Evolutionary conservation across 805 yeast genomes (phyloP).

Genomic region (Jamesozyma rosinii): DNA sequence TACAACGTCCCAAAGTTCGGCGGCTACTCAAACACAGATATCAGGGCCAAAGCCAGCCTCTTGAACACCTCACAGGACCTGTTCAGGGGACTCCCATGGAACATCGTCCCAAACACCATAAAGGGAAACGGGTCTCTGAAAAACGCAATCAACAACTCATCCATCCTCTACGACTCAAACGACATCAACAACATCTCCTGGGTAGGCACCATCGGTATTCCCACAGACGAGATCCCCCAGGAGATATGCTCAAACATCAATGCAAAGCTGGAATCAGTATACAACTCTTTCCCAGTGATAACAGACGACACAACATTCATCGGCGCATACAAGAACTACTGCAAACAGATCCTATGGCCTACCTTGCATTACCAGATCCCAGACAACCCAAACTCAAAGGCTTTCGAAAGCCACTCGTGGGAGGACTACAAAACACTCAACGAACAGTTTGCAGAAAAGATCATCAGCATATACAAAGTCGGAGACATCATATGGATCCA

Average conservation of each 20-base stretch:
- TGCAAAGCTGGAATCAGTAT: conserved; percentile 36
- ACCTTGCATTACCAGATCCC: conserved; percentile 90
- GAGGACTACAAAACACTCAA: conserved; percentile 67
- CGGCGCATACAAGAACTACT: conserved; percentile 83
- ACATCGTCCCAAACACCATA: conserved; percentile 45
- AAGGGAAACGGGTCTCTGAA: conserved; percentile 82
- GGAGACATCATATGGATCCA: conserved; percentile 87
- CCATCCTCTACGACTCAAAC: conserved; percentile 31
- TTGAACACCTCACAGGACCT: conserved; percentile 32
- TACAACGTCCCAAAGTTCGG: conserved; percentile 46
- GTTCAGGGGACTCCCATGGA: conserved; percentile 56
- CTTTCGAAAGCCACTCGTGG: conserved; percentile 93
- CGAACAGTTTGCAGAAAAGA: conserved; percentile 65
- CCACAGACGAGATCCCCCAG: conserved; percentile 72
- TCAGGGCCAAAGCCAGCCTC: conserved; percentile 34
- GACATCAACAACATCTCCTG: conserved; percentile 39
- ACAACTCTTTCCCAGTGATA: conserved; percentile 53
- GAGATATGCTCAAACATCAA: conserved; percentile 47
- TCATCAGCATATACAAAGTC: conserved; percentile 54
- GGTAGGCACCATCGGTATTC: conserved; percentile 88
- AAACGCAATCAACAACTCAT: conserved; percentile 70
- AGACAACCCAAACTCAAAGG: conserved; percentile 84
- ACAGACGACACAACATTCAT: conserved; percentile 71
- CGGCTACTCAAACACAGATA: conserved; percentile 57
- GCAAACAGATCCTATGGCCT: conserved; percentile 95